These are phyloP conservation scores for Solanum verrucosum DNA, from an alignment of 257 asterid species.

Conservation along the genomic window DNA sequence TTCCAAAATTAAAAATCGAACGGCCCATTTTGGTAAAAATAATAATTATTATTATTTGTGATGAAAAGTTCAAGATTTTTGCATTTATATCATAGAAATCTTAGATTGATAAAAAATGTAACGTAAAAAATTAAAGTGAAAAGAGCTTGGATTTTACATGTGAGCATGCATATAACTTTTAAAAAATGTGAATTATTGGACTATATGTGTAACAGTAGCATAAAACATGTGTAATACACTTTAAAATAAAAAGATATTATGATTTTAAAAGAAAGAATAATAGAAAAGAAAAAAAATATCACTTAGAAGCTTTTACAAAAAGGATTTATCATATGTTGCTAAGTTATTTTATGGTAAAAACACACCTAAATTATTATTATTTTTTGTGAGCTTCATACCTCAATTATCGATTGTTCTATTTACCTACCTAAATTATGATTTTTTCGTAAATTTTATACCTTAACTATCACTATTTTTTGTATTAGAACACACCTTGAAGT, in stretches of 20 bases:
- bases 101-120: background rate
- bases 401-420: background rate
- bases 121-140: background rate
- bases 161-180: background rate
- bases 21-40: background rate
- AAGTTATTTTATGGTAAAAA: background rate
- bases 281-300: background rate
- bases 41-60: background rate
- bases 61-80: background rate
- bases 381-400: background rate
- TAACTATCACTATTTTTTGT: background rate
- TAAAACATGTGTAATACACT: background rate
- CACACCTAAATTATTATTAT: background rate
- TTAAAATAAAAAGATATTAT: background rate
- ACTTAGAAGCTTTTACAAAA: background rate
- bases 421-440: fast-evolving
- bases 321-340: background rate
- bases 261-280: background rate
- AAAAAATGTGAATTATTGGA: background rate
- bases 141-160: background rate
- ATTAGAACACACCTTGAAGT: background rate
- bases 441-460: background rate
- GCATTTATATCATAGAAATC: background rate
- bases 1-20: no score
- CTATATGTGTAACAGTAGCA: background rate